A percentile compares a stretch with the other conserved stretches of the same genome.
Conservation (phyloP, 164 flowering plant species). For the Pachysandra terminalis region DNA sequence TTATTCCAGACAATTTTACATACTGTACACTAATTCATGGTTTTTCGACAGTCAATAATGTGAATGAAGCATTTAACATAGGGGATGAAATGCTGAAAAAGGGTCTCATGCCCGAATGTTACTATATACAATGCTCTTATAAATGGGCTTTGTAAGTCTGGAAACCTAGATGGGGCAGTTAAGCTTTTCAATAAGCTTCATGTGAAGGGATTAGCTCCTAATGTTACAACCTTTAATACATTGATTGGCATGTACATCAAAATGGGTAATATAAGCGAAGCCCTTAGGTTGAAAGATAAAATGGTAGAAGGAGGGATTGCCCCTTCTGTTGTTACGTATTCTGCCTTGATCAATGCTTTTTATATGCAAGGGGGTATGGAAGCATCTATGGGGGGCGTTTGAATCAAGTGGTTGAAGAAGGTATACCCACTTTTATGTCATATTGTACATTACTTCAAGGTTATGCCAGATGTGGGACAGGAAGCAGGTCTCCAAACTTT, state of each 20-base stretch:
- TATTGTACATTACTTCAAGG: conserved; percentile 26
- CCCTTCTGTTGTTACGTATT: conserved; percentile 49
- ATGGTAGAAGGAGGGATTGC: conserved; percentile 58
- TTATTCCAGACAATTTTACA: conserved; percentile 71
- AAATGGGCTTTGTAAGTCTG: conserved; percentile 73
- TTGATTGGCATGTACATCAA: conserved; percentile 60
- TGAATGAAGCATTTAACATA: conserved; percentile 69
- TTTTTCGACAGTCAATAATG: conserved; percentile 45
- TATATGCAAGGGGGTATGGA: conserved; percentile 40
- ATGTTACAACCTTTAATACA: conserved; percentile 61
- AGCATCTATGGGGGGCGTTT: conserved; percentile 34
- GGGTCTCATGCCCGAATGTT: conserved; percentile 64
- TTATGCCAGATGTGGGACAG: conserved; percentile 18
- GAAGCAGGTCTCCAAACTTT: conserved; percentile 18
- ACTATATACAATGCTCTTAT: conserved; percentile 65
- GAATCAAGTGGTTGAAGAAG: conserved; percentile 36
- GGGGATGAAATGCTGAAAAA: conserved; percentile 68
- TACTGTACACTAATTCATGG: conserved; percentile 72
- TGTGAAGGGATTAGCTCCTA: conserved; percentile 53
- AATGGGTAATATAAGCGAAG: conserved; percentile 43
- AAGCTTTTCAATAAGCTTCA: conserved; percentile 63
- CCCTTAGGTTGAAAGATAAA: conserved; percentile 44
- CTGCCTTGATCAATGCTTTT: conserved; percentile 44
- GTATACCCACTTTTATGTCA: conserved; percentile 18
- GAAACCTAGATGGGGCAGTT: conserved; percentile 63